phyloP scores from a whole-genome alignment of 768 basidiomycete species.

The Mycena alexandri region DNA sequence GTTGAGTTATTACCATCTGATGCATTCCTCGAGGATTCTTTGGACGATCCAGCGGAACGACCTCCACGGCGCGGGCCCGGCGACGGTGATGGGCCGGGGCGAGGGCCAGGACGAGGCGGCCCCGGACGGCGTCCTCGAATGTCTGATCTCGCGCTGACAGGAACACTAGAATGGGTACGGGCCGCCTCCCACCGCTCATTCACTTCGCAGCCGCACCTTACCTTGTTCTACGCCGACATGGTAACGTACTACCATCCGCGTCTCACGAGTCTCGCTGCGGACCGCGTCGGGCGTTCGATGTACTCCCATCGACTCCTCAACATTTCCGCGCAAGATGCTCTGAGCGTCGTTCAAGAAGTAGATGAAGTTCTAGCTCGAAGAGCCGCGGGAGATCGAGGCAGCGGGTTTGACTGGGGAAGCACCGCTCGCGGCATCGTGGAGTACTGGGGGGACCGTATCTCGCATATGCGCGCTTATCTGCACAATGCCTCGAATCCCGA shows the following conservation, averaged over 20 bases:
- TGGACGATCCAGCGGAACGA: constrained; percentile 26
- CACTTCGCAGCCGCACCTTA: constrained; percentile 37
- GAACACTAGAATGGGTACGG: constrained; percentile 38
- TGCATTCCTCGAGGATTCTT: neutral
- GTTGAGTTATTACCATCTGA: neutral
- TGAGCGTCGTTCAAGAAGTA: constrained; percentile 35
- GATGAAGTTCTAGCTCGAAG: constrained; percentile 30
- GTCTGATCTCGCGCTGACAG: constrained; percentile 33
- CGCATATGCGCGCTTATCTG: constrained; percentile 34
- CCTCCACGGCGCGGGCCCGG: constrained; percentile 30
- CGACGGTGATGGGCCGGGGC: constrained; percentile 15
- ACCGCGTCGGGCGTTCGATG: constrained; percentile 37
- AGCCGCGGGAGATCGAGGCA: constrained; percentile 17
- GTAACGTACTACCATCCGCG: constrained; percentile 41
- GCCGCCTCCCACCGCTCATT: constrained; percentile 36
- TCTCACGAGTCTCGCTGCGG: constrained; percentile 31
- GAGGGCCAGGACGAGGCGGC: constrained; percentile 13
- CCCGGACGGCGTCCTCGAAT: constrained; percentile 23
- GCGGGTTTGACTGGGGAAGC: constrained; percentile 34
- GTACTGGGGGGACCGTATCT: constrained; percentile 39
- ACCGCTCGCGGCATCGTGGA: constrained; percentile 32
- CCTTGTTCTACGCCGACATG: constrained; percentile 31
- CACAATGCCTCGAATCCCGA: constrained; percentile 32
- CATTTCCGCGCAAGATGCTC: constrained; percentile 37
- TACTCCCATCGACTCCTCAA: constrained; percentile 32